Percentiles rank a stretch among this genome's conserved stretches.
Evolutionary conservation across 2,329 filamentous ascomycete genomes (phyloP).

Genomic region (Tolypocladium cylindrosporum): DNA sequence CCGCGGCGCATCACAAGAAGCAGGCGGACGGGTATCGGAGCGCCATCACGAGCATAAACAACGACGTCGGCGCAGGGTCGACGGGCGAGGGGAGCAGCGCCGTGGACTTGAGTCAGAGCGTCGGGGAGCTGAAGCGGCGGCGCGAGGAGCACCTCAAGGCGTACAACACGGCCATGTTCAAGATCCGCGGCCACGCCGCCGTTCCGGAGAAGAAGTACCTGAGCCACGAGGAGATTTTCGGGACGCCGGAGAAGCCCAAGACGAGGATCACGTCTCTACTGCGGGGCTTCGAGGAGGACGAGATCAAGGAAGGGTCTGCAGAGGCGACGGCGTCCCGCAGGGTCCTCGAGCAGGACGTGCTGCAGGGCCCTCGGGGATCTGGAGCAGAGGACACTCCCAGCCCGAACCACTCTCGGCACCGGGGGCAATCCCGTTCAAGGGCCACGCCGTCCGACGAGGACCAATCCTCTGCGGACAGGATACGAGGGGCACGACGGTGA

Average conservation of each 20-base stretch:
- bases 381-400: not conserved
- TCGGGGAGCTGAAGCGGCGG: constrained; percentile 14
- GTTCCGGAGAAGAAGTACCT: constrained; percentile 17
- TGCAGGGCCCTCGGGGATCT: not conserved
- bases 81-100: not conserved
- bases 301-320: not conserved
- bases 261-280: constrained; percentile 1
- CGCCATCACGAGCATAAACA: constrained; percentile 11
- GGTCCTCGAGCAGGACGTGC: not conserved
- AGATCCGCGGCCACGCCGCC: constrained; percentile 15
- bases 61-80: constrained; percentile 7
- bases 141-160: constrained; percentile 13
- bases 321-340: not conserved
- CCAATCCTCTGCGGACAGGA: not conserved
- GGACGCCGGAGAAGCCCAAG: constrained; percentile 11
- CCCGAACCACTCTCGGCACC: not conserved
- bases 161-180: constrained; percentile 16
- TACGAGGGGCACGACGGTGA: not conserved
- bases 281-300: not conserved
- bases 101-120: constrained; percentile 1
- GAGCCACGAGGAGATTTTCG: constrained; percentile 18
- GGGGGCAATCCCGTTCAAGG: not conserved
- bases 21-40: constrained; percentile 17
- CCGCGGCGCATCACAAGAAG: constrained; percentile 18
- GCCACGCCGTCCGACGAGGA: not conserved